These are phyloP conservation scores for Liriodendron chinense DNA, from an alignment of 164 flowering plant genomes.

Conservation along the genomic window DNA sequence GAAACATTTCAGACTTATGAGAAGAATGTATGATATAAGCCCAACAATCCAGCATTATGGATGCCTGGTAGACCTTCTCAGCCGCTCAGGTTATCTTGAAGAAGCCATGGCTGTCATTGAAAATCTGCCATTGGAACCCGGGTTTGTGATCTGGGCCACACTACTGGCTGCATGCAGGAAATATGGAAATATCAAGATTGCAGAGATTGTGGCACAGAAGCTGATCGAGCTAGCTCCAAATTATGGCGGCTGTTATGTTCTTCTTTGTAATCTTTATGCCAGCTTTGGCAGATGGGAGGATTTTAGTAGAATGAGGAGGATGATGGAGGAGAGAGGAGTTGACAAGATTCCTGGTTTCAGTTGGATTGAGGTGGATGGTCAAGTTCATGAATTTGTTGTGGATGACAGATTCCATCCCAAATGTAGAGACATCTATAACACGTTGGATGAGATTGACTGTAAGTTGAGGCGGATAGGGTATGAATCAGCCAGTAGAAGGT, in stretches of 20 bases:
- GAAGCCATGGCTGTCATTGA: conserved; percentile 22
- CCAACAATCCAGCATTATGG: conserved; percentile 21
- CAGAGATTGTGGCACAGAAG: conserved; percentile 14
- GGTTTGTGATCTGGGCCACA: conserved; percentile 21
- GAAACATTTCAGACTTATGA: conserved; percentile 17
- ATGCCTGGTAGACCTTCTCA: conserved; percentile 23
- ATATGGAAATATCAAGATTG: conserved; percentile 21
- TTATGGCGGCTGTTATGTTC: conserved; percentile 18
- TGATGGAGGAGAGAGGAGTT: conserved; percentile 18
- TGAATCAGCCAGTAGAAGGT: not conserved
- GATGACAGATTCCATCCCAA: conserved; percentile 19
- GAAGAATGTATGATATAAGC: conserved; percentile 9
- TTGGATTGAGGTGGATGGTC: conserved; percentile 25
- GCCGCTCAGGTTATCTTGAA: conserved; percentile 20
- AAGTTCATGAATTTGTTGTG: conserved; percentile 17
- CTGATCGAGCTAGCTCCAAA: conserved; percentile 12
- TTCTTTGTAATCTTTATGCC: conserved; percentile 17
- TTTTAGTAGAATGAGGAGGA: conserved; percentile 19
- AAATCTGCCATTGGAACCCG: conserved; percentile 23
- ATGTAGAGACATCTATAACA: conserved; percentile 9
- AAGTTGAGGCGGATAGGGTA: not conserved
- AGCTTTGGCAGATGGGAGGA: conserved; percentile 21
- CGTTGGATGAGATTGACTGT: conserved; percentile 15
- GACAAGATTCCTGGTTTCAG: conserved; percentile 17
- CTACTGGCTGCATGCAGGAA: conserved; percentile 24